These are phyloP conservation scores for Globisporangium megalacanthum DNA, from an alignment of 352 stramenopile genomes.

Conservation along the genomic window DNA sequence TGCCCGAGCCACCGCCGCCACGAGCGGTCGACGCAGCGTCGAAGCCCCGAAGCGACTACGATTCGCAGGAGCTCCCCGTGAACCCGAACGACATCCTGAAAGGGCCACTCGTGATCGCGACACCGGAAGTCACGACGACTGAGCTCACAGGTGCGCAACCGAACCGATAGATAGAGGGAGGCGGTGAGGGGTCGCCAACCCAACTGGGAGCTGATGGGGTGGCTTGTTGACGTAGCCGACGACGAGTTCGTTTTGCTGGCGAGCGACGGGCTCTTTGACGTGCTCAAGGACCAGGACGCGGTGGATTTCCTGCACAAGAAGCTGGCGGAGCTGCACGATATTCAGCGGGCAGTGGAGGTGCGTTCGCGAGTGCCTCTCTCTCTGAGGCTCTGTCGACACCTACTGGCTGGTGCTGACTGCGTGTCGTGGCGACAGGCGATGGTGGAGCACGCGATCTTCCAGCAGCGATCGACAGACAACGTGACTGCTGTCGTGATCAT, in stretches of 20 bases:
- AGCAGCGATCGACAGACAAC: constrained; percentile 84
- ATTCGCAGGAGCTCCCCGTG: constrained; percentile 70
- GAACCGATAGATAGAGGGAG: background rate
- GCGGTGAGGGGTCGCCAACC: background rate
- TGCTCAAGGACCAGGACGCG: constrained; percentile 80
- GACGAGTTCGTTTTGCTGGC: constrained; percentile 79
- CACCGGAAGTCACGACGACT: constrained; percentile 68
- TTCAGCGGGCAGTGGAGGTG: constrained; percentile 77
- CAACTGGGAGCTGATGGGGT: background rate
- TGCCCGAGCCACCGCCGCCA: constrained; percentile 37
- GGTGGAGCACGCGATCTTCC: constrained; percentile 76
- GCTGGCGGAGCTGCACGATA: constrained; percentile 57
- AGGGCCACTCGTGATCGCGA: constrained; percentile 73
- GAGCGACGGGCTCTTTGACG: constrained; percentile 79
- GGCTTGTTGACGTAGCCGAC: constrained; percentile 26
- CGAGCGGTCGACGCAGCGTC: constrained; percentile 9
- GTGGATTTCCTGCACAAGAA: constrained; percentile 74
- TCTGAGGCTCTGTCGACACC: background rate
- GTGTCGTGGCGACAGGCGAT: constrained; percentile 29
- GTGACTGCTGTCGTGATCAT: constrained; percentile 81
- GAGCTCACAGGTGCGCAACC: constrained; percentile 42
- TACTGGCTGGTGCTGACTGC: constrained; percentile 3
- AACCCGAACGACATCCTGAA: constrained; percentile 86
- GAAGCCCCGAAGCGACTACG: constrained; percentile 62
- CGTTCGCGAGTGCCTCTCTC: background rate